Percentiles rank a stretch among this genome's conserved stretches.
These are phyloP conservation scores for Serendipita sp. DNA, from an alignment of 768 basidiomycete species.

Conservation along the genomic window DNA sequence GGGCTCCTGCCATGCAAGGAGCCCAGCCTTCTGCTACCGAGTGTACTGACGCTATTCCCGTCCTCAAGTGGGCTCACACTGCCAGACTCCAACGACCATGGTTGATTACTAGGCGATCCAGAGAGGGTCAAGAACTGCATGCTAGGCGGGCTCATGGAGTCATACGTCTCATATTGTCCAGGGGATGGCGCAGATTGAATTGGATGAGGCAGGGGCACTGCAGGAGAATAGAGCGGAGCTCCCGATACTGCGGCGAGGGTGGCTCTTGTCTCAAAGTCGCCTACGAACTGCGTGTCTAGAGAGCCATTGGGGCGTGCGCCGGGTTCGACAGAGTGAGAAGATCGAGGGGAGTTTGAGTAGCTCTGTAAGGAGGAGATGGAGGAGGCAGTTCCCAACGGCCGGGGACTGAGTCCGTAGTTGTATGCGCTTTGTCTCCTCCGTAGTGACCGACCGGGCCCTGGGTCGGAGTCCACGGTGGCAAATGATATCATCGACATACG, in stretches of 20 bases:
- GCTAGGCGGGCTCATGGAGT: background rate
- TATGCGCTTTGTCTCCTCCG: constrained; percentile 46
- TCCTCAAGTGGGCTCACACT: constrained; percentile 18
- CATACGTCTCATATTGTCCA: constrained; percentile 2
- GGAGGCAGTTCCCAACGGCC: constrained; percentile 60
- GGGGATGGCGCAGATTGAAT: constrained; percentile 19
- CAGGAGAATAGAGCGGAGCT: constrained; percentile 36
- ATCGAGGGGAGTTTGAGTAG: constrained; percentile 52
- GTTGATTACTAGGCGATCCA: constrained; percentile 12
- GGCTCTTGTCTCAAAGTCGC: constrained; percentile 57
- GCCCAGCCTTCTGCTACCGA: constrained; percentile 18
- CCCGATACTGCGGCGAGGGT: constrained; percentile 42
- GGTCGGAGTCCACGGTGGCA: constrained; percentile 73
- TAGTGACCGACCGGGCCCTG: constrained; percentile 47
- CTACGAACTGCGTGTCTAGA: constrained; percentile 53
- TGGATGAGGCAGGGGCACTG: constrained; percentile 57
- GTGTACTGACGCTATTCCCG: background rate
- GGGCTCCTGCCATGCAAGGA: constrained; percentile 22
- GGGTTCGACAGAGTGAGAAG: constrained; percentile 51
- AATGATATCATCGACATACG: constrained; percentile 67
- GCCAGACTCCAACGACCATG: constrained; percentile 18
- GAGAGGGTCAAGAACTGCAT: constrained; percentile 14
- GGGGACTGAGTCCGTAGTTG: constrained; percentile 40
- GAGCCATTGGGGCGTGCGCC: constrained; percentile 20
- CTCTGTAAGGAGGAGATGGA: constrained; percentile 55